Base-by-base conservation (phyloP, 139 green algal species). In the Mesostigma viride region DNA sequence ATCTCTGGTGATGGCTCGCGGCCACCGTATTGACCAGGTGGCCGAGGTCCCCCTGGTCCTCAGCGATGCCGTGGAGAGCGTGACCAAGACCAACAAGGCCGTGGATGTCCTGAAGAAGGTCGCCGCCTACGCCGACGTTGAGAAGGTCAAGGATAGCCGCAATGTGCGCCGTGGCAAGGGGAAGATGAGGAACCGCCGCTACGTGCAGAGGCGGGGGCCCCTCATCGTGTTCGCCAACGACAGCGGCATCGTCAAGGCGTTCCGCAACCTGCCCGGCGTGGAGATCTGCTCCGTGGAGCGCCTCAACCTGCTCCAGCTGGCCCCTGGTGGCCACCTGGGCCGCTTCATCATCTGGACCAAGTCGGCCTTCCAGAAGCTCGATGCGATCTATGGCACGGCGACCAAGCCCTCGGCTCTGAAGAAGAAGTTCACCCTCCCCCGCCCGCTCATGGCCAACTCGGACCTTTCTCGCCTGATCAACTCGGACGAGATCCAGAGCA, bases 261-360 rank as follows among this genome's bases (percentile, higher is more conserved):
- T 86, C 44, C 81, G 92, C 75, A 97, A 97, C 83, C 78, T 98
- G 64, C 87, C 92, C 4, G 92, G 92, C 62, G 91, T 98, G 57
- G 90, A 98, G 75, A 75, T 95, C 11, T 77, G 76, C 62, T 79
- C 22, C 20, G 92, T 98, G 26, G 85, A 95, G 35, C 60, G 76
- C 56, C 86, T 98, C 32, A 97, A 96, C 86, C 77, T 98, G 74
- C 83, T 98, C 68, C 84, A 98, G 85, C 84, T 99, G 58, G 94
- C 94, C 0, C 94, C 94, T 32, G 94, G 94, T 67, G 93, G 92
- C 31, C 94, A 98, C 83, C 53, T 99, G 63, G 94, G 94, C 47
- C 87, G 94, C 60, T 97, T 99, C 76, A 85, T 88, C 76, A 88
- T 99, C 69, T 99, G 93, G 92, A 98, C 94, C 69, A 92, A 96